Percentiles rank a stretch among this genome's conserved stretches.
These are phyloP conservation scores for Rhodotorula mucilaginosa DNA, from an alignment of 1,284 basidiomycete species.

Conservation along the genomic window DNA sequence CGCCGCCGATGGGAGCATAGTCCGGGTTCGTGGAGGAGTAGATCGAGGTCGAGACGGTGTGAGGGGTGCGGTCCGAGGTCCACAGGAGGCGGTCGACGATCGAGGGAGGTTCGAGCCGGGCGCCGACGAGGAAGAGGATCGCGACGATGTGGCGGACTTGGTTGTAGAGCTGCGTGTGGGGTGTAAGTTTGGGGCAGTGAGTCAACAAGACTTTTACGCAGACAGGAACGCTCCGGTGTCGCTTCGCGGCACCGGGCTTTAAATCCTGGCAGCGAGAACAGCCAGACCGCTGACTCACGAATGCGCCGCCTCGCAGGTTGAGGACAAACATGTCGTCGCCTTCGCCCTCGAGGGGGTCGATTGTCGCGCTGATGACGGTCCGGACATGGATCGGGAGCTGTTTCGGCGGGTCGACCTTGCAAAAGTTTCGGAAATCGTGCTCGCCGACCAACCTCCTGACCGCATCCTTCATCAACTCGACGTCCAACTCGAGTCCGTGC, in stretches of 20 bases:
- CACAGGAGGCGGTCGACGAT: conserved; percentile 76
- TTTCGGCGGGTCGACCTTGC: conserved; percentile 90
- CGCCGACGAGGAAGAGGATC: conserved; percentile 82
- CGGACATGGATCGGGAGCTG: conserved; percentile 79
- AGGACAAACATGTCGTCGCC: conserved; percentile 38
- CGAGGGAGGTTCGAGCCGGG: conserved; percentile 70
- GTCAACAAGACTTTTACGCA: neutral
- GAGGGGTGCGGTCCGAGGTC: conserved; percentile 49
- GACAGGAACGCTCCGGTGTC: neutral
- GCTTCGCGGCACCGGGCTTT: neutral
- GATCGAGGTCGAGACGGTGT: conserved; percentile 20
- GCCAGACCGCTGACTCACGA: conserved; percentile 43
- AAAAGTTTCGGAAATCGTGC: conserved; percentile 95
- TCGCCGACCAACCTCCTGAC: conserved; percentile 73
- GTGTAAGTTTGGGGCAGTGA: no score
- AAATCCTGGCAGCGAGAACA: conserved; percentile 22
- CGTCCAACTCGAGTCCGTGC: conserved; percentile 60
- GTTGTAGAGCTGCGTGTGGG: conserved; percentile 69
- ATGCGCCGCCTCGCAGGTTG: conserved; percentile 38
- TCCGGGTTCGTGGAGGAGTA: neutral
- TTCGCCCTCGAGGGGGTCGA: conserved; percentile 50
- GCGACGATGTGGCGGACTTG: conserved; percentile 97
- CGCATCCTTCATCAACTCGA: conserved; percentile 73
- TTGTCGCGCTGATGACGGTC: conserved; percentile 63
- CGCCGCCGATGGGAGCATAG: conserved; percentile 8